These are phyloP conservation scores for Phialemoniopsis sp. DNA, from an alignment of 2,329 filamentous ascomycete genomes.

Conservation along the genomic window DNA sequence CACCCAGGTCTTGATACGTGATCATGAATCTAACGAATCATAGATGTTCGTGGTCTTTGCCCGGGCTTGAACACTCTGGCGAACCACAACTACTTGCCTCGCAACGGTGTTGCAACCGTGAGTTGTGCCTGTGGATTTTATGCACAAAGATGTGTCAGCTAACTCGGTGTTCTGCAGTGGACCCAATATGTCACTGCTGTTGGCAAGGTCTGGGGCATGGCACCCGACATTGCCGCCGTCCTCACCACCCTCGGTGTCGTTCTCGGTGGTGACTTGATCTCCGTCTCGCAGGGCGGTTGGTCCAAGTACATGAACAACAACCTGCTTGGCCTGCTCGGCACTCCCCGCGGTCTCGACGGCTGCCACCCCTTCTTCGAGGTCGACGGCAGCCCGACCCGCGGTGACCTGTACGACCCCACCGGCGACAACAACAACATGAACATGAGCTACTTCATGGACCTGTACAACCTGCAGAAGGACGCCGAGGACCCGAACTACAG, in stretches of 20 bases:
- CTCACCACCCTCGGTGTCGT: slow-evolving; percentile 41
- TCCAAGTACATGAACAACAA: slow-evolving; percentile 34
- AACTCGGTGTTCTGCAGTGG: no score
- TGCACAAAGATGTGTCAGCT: slow-evolving; percentile 2
- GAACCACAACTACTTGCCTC: slow-evolving; percentile 21
- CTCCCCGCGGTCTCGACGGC: slow-evolving; percentile 41
- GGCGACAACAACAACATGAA: slow-evolving; percentile 47
- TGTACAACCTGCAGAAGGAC: slow-evolving; percentile 34
- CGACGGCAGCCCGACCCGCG: slow-evolving; percentile 46
- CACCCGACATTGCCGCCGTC: slow-evolving; percentile 33
- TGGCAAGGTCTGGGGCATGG: slow-evolving; percentile 38
- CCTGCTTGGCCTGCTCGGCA: slow-evolving; percentile 36
- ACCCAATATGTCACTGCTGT: slow-evolving; percentile 19
- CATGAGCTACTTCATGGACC: slow-evolving; percentile 43
- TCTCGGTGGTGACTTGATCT: slow-evolving; percentile 44
- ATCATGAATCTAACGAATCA: no score
- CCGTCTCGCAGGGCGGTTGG: slow-evolving; percentile 34
- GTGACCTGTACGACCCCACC: slow-evolving; percentile 43
- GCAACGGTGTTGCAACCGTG: slow-evolving; percentile 16
- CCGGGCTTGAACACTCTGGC: slow-evolving; percentile 21
- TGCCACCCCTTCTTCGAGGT: slow-evolving; percentile 52
- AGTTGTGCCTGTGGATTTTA: background rate
- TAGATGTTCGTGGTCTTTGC: slow-evolving; percentile 20
- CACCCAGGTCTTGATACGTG: no score
- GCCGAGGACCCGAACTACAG: slow-evolving; percentile 21